A percentile compares a stretch with the other conserved stretches of the same genome.
Conservation (phyloP, 805 yeast species). For the Sungouiella thailandica region DNA sequence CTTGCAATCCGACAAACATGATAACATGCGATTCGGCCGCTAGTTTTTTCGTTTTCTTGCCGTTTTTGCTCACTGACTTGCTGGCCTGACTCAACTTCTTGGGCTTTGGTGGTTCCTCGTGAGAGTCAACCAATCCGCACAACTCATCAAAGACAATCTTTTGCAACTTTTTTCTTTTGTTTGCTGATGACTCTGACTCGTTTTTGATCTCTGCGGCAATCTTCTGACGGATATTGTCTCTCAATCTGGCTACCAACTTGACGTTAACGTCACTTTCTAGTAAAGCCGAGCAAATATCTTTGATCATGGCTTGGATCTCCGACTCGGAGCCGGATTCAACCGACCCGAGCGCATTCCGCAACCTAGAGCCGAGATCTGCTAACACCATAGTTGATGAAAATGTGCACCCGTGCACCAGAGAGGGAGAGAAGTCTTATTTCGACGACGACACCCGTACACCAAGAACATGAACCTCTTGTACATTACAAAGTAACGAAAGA, state of each 20-base stretch:
- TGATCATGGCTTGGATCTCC: constrained; percentile 53
- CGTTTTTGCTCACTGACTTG: constrained; percentile 19
- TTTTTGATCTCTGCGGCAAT: constrained; percentile 54
- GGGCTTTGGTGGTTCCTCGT: constrained; percentile 65
- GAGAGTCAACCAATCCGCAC: constrained; percentile 77
- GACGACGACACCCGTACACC: constrained; percentile 1
- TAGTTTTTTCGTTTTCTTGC: constrained; percentile 21
- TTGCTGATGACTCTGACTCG: constrained; percentile 43
- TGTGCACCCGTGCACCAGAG: too few relatives aligned
- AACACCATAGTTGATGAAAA: constrained; percentile 30
- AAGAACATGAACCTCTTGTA: too few relatives aligned
- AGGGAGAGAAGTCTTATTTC: not conserved
- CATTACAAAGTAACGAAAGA: too few relatives aligned
- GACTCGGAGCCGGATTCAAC: constrained; percentile 37
- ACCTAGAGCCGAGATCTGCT: constrained; percentile 41
- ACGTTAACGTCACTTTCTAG: constrained; percentile 94
- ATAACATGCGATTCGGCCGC: constrained; percentile 49
- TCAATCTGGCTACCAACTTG: constrained; percentile 68
- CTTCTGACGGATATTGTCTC: constrained; percentile 49
- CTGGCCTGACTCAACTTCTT: constrained; percentile 55
- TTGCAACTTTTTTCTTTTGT: constrained; percentile 78
- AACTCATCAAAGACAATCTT: constrained; percentile 93
- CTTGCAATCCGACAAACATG: constrained; percentile 98
- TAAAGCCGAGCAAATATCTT: constrained; percentile 85
- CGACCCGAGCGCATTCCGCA: constrained; percentile 38